Evolutionary conservation across 2,329 filamentous ascomycete species (phyloP), one percentile per base, ranked within the genome.

Genomic region (Trichoderma asperellum): DNA sequence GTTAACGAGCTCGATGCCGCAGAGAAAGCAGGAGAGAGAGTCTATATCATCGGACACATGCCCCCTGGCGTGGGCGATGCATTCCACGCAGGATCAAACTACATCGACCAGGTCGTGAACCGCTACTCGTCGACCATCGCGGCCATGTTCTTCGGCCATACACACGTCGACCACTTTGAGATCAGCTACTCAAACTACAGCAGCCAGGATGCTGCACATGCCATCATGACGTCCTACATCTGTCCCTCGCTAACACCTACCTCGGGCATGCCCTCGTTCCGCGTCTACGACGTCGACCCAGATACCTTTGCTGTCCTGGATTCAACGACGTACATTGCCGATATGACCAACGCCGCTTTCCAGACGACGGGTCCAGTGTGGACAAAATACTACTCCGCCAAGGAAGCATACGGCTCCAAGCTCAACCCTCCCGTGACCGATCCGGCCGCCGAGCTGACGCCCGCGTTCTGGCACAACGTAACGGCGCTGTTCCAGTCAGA

Each of bases 31-130:
- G 80, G 81, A 43, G 82, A 88, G 74, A 81, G 84, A 27, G 87
- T 86, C 29, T 89, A 84, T 77, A 81, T 89, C 52, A 83, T 88
- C 37, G 85, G 85, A 1, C 87, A 89, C 73, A 87, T 87, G 80
- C 83, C 87, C 2, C 75, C 83, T 24, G 86, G 86, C 8, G 77
- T 81, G 43, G 74, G 77, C 3, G 85, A 88, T 73, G 81, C 83
- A 2, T 83, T 89, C 72, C 84, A 82, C 61, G 85, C 87, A 68
- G 79, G 81, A 58, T 85, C 84, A 47, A 81, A 85, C 74, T 84
- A 85, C 73, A 80, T 87, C 24, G 83, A 88, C 73, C 83, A 85
- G 73, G 83, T 88, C 58, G 76, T 87, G 14, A 81, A 83, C 53
- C 83, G 86, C 35, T 89, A 87, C 75, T 79, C 82, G 24, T 80